phyloP scores from a whole-genome alignment of 2,329 filamentous ascomycete genomes.

The Fusarium metavorans region DNA sequence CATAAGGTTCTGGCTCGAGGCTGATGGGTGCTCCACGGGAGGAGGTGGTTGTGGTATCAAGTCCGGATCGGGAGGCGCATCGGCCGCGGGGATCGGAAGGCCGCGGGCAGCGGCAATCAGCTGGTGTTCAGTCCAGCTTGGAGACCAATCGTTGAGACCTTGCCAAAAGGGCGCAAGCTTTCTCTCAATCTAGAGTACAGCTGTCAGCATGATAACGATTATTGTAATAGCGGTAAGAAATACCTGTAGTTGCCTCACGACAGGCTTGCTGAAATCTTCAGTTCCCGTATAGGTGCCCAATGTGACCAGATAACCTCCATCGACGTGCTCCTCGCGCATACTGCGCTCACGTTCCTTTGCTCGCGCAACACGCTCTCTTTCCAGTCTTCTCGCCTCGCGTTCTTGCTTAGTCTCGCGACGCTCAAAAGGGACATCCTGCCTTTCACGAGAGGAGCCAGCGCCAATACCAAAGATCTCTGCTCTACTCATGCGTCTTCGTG shows the following conservation, averaged over 20 bases:
- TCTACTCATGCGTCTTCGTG: conserved; percentile 52
- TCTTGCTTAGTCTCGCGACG: conserved; percentile 92
- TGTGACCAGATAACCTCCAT: conserved; percentile 94
- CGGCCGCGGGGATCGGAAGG: conserved; percentile 83
- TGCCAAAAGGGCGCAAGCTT: conserved; percentile 95
- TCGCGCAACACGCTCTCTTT: conserved; percentile 81
- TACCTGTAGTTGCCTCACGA: conserved; percentile 93
- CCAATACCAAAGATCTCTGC: conserved; percentile 62
- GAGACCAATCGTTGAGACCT: conserved; percentile 88
- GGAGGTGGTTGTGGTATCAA: conserved; percentile 62
- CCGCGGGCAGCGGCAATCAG: conserved; percentile 91
- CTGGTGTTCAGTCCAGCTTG: conserved; percentile 94
- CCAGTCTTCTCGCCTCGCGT: conserved; percentile 85
- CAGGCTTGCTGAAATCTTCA: conserved; percentile 92
- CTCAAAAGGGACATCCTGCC: conserved; percentile 62
- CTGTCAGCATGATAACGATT: conserved; percentile 30
- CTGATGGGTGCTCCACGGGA: conserved; percentile 61
- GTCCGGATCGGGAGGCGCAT: conserved; percentile 82
- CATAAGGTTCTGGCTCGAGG: conserved; percentile 70
- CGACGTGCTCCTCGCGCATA: conserved; percentile 90
- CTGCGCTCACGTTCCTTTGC: conserved; percentile 90
- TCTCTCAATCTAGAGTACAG: conserved; percentile 81
- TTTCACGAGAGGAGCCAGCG: conserved; percentile 52
- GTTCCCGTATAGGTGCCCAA: conserved; percentile 91
- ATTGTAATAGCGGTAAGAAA: not conserved